A percentile compares a stretch with the other conserved stretches of the same genome.
Evolutionary conservation across 2,329 filamentous ascomycete genomes (phyloP).

Genomic region (Trichophyton simii): DNA sequence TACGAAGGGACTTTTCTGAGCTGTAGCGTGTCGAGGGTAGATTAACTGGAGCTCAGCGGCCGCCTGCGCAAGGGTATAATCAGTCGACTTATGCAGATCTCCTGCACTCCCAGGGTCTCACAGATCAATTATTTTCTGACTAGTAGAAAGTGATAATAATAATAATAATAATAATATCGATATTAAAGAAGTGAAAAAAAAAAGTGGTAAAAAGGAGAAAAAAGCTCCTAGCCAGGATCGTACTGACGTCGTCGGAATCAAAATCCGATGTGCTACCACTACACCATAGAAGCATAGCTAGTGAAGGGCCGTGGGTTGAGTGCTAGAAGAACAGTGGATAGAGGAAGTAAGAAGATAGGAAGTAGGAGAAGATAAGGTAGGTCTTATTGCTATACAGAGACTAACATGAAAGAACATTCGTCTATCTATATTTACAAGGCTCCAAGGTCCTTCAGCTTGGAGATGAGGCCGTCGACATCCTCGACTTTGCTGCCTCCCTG

Average conservation of each 20-base stretch:
- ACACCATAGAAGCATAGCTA: constrained; percentile 1
- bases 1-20: no score
- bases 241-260: constrained; percentile 3
- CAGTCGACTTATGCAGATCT: no score
- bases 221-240: constrained; percentile 1
- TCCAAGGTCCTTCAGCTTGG: constrained; percentile 90
- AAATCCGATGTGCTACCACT: constrained; percentile 4
- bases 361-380: background rate
- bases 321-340: background rate
- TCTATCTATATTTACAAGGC: constrained; percentile 49
- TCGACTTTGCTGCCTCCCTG: constrained; percentile 95
- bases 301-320: background rate
- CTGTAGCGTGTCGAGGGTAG: no score
- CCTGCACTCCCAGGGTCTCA: no score
- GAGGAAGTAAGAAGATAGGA: background rate
- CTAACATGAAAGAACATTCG: background rate
- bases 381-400: no score
- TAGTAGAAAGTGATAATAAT: no score
- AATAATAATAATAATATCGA: no score
- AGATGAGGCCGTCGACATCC: constrained; percentile 86
- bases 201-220: background rate
- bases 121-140: no score
- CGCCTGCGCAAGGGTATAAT: no score
- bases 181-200: no score
- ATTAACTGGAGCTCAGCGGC: no score